A percentile compares a stretch with the other conserved stretches of the same genome.
Conservation (phyloP, 2,329 filamentous ascomycete genomes). For the Xylariaceae sp. region DNA sequence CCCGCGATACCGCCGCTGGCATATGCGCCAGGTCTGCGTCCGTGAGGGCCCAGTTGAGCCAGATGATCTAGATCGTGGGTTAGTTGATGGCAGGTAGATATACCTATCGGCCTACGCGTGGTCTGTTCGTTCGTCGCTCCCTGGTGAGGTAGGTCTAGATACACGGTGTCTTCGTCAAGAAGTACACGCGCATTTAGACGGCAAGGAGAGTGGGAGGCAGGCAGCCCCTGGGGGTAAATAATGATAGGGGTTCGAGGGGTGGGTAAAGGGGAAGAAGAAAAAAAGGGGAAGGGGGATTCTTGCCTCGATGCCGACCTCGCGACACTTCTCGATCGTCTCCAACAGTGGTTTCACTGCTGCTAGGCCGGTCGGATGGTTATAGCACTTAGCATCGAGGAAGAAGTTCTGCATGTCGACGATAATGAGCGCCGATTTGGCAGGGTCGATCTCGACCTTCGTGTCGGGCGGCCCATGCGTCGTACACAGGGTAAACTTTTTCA, state of each 20-base stretch:
- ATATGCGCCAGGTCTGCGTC: slow-evolving; percentile 52
- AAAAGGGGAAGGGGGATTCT: not conserved
- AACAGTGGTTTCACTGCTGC: slow-evolving; percentile 45
- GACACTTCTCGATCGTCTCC: slow-evolving; percentile 47
- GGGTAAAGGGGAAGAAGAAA: too few species aligned
- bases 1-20: slow-evolving; percentile 51
- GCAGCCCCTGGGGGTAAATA: not conserved
- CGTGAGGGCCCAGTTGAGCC: slow-evolving; percentile 54
- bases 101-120: too few species aligned
- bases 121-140: too few species aligned
- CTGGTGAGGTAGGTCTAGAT: not conserved
- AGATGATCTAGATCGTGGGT: slow-evolving; percentile 25
- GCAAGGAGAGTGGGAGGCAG: not conserved
- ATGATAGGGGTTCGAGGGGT: too few species aligned
- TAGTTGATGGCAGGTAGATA: too few species aligned
- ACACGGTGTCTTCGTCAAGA: not conserved
- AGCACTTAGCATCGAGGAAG: slow-evolving; percentile 49
- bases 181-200: not conserved
- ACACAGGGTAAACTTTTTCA: slow-evolving; percentile 24
- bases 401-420: slow-evolving; percentile 59
- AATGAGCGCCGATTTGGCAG: slow-evolving; percentile 48
- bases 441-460: slow-evolving; percentile 43
- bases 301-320: slow-evolving; percentile 52
- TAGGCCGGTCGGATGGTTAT: slow-evolving; percentile 44
- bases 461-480: slow-evolving; percentile 34